Conservation (phyloP, 305 asterid genomes). For the Solanum chacoense region DNA sequence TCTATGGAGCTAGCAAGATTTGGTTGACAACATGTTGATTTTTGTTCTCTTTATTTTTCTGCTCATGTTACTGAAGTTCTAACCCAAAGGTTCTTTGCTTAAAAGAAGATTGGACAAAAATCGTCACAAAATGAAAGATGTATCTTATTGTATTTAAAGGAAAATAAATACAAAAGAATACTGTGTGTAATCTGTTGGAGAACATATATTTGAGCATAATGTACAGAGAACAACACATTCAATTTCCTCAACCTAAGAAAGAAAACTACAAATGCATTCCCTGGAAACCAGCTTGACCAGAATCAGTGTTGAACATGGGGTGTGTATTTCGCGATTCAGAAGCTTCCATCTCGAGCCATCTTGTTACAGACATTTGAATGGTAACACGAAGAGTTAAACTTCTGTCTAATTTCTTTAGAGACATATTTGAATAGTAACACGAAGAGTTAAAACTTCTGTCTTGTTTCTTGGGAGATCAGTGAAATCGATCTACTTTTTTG, state of each 20-base stretch:
- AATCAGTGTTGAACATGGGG: background rate
- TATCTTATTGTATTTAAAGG: background rate
- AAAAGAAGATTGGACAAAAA: background rate
- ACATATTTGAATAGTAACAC: background rate
- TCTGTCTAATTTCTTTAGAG: background rate
- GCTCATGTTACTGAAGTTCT: background rate
- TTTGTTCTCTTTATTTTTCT: background rate
- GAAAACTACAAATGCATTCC: background rate
- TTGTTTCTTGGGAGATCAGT: background rate
- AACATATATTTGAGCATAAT: background rate
- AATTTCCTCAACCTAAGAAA: background rate
- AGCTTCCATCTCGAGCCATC: background rate
- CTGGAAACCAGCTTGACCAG: background rate
- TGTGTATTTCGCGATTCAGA: background rate
- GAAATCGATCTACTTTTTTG: constrained; percentile 14
- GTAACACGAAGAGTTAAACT: background rate
- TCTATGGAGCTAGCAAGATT: background rate
- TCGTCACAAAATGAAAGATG: background rate
- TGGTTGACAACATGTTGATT: background rate
- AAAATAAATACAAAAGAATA: background rate
- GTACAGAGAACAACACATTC: background rate
- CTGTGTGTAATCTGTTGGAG: background rate
- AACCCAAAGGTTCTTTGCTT: background rate
- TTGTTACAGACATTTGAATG: background rate
- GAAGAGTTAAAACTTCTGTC: background rate